phyloP scores from a whole-genome alignment of 192 early-diverging fungal genomes.

The Backusella mclennaniae region DNA sequence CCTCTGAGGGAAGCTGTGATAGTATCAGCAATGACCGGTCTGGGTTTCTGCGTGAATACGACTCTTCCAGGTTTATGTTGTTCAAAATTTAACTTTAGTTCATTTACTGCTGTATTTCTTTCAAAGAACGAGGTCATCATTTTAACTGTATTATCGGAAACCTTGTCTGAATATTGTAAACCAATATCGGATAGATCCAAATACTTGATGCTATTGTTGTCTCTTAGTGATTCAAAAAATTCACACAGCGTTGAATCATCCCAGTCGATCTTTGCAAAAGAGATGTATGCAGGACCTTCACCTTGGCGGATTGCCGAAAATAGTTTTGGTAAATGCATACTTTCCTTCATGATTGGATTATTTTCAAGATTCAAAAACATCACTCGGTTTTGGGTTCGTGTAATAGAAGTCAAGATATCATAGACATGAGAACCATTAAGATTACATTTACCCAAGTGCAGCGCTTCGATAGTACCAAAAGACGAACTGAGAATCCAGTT shows the following conservation, averaged over 20 bases:
- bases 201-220: constrained; percentile 36
- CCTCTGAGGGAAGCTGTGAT: not conserved
- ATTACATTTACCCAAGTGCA: constrained; percentile 41
- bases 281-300: constrained; percentile 37
- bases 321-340: constrained; percentile 36
- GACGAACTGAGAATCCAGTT: constrained; percentile 27
- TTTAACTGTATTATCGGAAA: constrained; percentile 41
- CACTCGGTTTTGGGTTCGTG: constrained; percentile 33
- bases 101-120: constrained; percentile 31
- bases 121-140: constrained; percentile 36
- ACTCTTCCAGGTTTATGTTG: not conserved
- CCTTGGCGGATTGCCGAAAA: constrained; percentile 36
- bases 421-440: constrained; percentile 42
- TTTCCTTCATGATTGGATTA: constrained; percentile 43
- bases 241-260: constrained; percentile 45
- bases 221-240: constrained; percentile 39
- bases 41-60: not conserved
- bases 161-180: constrained; percentile 24
- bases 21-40: not conserved
- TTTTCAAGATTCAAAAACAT: constrained; percentile 37
- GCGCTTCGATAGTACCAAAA: constrained; percentile 13
- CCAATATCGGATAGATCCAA: constrained; percentile 41
- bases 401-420: constrained; percentile 39
- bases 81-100: constrained; percentile 11
- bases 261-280: constrained; percentile 44